phyloP scores from a whole-genome alignment of 495 filamentous ascomycete genomes.

The Penicillium egyptiacum region DNA sequence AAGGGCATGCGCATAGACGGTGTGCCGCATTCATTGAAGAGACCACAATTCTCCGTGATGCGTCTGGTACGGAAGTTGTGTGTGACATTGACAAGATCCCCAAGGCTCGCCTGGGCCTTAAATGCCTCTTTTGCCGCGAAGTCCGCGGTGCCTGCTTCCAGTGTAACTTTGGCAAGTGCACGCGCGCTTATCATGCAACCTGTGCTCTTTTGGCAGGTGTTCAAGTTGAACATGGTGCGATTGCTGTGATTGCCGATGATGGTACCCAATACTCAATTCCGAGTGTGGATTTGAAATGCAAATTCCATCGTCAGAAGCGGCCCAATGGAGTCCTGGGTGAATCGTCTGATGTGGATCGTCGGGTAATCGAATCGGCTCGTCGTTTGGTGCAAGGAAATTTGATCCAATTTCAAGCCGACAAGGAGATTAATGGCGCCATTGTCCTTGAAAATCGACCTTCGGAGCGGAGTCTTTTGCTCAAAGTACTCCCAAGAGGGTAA shows the following conservation, averaged over 20 bases:
- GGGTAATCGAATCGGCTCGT: conserved; percentile 58
- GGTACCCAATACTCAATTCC: conserved; percentile 86
- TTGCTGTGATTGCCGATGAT: conserved; percentile 87
- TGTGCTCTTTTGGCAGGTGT: conserved; percentile 92
- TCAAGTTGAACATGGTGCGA: conserved; percentile 78
- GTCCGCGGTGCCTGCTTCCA: conserved; percentile 95
- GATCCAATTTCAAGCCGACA: conserved; percentile 84
- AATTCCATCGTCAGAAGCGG: conserved; percentile 87
- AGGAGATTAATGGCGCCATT: conserved; percentile 87
- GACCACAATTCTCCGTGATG: conserved; percentile 74
- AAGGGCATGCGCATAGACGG: conserved; percentile 76
- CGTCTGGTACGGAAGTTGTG: conserved; percentile 67
- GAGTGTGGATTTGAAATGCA: conserved; percentile 88
- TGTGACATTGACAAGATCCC: conserved; percentile 76
- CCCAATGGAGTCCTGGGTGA: conserved; percentile 67
- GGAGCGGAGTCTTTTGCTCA: conserved; percentile 70
- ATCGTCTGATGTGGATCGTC: conserved; percentile 64
- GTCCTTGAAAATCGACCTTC: conserved; percentile 75
- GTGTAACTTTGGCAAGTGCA: conserved; percentile 93
- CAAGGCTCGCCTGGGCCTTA: conserved; percentile 84
- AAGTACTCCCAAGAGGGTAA: conserved; percentile 86
- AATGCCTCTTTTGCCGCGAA: conserved; percentile 91
- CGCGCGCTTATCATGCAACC: conserved; percentile 89
- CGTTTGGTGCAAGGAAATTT: conserved; percentile 71
- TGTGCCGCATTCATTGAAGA: conserved; percentile 91